phyloP scores from a whole-genome alignment of 805 yeast genomes.

The Candida pseudofarinosa region DNA sequence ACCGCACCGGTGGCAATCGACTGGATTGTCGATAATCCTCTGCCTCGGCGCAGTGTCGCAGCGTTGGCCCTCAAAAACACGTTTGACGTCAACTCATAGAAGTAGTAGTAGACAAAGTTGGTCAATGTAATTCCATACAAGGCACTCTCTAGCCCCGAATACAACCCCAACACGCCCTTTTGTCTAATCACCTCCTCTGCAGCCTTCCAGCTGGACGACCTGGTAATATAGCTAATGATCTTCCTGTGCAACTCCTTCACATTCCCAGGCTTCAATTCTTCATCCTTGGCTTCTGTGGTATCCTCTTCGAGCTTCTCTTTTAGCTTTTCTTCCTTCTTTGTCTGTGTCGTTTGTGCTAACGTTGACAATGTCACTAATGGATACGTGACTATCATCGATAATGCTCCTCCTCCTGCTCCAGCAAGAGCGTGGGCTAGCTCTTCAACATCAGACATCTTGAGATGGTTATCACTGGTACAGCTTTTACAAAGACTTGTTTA shows the following conservation, averaged over 20 bases:
- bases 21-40: conserved; percentile 57
- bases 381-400: conserved; percentile 82
- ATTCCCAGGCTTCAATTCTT: conserved; percentile 2
- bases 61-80: conserved; percentile 36
- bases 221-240: conserved; percentile 11
- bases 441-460: conserved; percentile 32
- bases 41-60: conserved; percentile 18
- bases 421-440: conserved; percentile 85
- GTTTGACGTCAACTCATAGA: conserved; percentile 69
- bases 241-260: conserved; percentile 12
- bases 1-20: conserved; percentile 75
- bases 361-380: conserved; percentile 87
- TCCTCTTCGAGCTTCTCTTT: conserved; percentile 4
- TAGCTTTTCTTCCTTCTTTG: conserved; percentile 19
- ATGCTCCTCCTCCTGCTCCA: conserved; percentile 91
- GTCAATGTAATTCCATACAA: conserved; percentile 80
- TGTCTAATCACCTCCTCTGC: conserved; percentile 43
- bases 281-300: conserved; percentile 1
- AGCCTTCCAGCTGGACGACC: conserved; percentile 21
- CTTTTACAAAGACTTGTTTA: no score
- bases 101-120: conserved; percentile 86
- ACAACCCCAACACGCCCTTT: conserved; percentile 67
- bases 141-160: conserved; percentile 86
- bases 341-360: conserved; percentile 69
- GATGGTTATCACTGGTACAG: background rate